Base-by-base conservation (phyloP, 1,139 yeast species). In the Ogataea hybrid region DNA sequence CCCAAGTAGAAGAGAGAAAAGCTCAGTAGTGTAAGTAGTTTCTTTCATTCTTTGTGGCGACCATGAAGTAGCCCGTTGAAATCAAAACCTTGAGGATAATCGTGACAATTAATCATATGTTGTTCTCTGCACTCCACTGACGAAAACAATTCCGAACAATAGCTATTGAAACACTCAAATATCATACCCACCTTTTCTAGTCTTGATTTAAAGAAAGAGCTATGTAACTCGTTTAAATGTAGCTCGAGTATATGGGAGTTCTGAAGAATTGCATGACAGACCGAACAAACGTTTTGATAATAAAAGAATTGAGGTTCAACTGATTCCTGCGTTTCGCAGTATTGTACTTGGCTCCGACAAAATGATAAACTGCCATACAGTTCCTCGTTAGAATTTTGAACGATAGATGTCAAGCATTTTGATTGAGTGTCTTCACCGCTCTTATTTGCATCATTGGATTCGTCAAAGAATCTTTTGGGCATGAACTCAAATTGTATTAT, bases 161-260 rank as follows among this genome's bases (percentile, higher is more conserved):
- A 59, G 4, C 47, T 46, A 16, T 58, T 66, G 38, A 73, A 68
- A 49, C 84, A 79, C 31, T 56, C 58, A 43, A 62, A 73, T 3
- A 68, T 65, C 25, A 62, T 63, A 9, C n/a, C n/a, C n/a, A n/a
- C n/a, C n/a, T n/a, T n/a, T n/a, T n/a, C 62, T 68, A 57, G 54
- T 32, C 56, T 52, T 2, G 69, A 61, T 18, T 52, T 54, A n/a
- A 61, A 54, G 35, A 78, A 68, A 2, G 81, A 78, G 52, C 77
- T 73, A 51, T 79, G 84, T 40, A 64, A 63, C n/a, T 79, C 84
- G 25, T 69, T 68, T 4, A 77, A 65, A 51, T 79, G 85, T 15
- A 77, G 50, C 5, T 68, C 65, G 21, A 79, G 57, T 8, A 70
- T 51, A 21, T 44, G 51, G 14, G 65, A 59, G 11, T 64, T 62